Conservation (phyloP, 1,139 yeast species). For the Pichia sp. region DNA sequence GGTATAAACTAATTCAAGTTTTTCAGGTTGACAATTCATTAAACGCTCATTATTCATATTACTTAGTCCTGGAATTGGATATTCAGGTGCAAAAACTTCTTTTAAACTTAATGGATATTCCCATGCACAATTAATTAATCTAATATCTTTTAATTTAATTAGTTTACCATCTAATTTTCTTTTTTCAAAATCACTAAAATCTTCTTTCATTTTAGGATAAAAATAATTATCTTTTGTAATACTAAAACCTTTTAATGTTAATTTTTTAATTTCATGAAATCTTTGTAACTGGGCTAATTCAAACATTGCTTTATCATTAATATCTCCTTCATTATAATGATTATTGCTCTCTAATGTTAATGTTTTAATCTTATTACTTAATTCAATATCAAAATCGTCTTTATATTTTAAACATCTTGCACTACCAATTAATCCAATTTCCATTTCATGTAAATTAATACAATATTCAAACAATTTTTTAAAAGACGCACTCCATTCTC, state of each 20-base stretch:
- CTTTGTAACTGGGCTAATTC: slow-evolving; percentile 28
- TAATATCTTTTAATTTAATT: slow-evolving; percentile 19
- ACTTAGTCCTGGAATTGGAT: slow-evolving; percentile 4
- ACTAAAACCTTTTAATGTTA: slow-evolving; percentile 26
- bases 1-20: slow-evolving; percentile 20
- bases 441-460: slow-evolving; percentile 17
- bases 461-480: slow-evolving; percentile 20
- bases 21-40: slow-evolving; percentile 19
- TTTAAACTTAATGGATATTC: slow-evolving; percentile 27
- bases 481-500: slow-evolving; percentile 32
- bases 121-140: slow-evolving; percentile 30
- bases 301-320: slow-evolving; percentile 26
- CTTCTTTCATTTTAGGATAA: slow-evolving; percentile 25
- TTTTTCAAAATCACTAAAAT: slow-evolving; percentile 22
- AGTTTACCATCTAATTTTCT: slow-evolving; percentile 26
- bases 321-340: slow-evolving; percentile 13
- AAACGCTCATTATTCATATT: slow-evolving; percentile 1
- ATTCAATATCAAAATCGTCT: slow-evolving; percentile 26
- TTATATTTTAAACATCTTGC: slow-evolving; percentile 30
- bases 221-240: slow-evolving; percentile 26
- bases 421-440: slow-evolving; percentile 27
- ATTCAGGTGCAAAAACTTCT: slow-evolving; percentile 24
- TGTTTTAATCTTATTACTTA: slow-evolving; percentile 22
- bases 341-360: slow-evolving; percentile 22
- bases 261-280: slow-evolving; percentile 23